Evolutionary conservation across 148 eudicot species (phyloP), one percentile per base, ranked within the genome.

Genomic region (Vaccinium corymbosum): DNA sequence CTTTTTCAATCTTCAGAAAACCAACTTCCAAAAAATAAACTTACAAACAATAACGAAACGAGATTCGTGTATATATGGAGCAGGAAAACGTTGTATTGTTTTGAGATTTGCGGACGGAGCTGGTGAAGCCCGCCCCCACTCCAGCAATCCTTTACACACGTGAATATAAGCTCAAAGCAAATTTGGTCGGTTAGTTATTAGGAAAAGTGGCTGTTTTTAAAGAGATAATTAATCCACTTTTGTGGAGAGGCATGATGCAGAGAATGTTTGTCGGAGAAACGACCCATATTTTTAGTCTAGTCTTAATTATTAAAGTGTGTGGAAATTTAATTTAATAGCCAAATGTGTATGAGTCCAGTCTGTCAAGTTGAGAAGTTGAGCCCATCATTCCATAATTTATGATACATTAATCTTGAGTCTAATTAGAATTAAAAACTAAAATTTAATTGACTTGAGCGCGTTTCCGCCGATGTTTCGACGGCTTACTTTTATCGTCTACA

Each of bases 321-420:
- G 22, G 9, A 57, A 76, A 42, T 4, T 42, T 27, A 68, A 29
- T 68, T 27, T 68, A 9, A 68, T 68, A 68, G 15, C 17, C 8
- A 35, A 61, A 42, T 59, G 20, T n/a, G 57, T 48, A 81, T 29
- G 75, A 48, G 83, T 66, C 83, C 42, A 66, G 14, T 81, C 56
- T 81, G 83, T 81, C 83, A 52, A 64, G 75, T 75, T 66, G 83
- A 81, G n/a, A 56, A 17, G 70, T 79, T 57, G 70, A 19, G 7
- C 83, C 35, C 82, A 80, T 66, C 83, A 81, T 81, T 48, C 29
- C 76, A 80, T 19, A 32, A n/a, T 46, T 80, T 11, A 61, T 42
- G 62, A 5, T 80, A 15, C 22, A 13, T 75, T 46, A 78, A 13
- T 53, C 51, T 3, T 0, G 7, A 52, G 4, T 52, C 17, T 59